Evolutionary conservation across 2,329 filamentous ascomycete genomes (phyloP).

Genomic region (Microascus cirrosus): DNA sequence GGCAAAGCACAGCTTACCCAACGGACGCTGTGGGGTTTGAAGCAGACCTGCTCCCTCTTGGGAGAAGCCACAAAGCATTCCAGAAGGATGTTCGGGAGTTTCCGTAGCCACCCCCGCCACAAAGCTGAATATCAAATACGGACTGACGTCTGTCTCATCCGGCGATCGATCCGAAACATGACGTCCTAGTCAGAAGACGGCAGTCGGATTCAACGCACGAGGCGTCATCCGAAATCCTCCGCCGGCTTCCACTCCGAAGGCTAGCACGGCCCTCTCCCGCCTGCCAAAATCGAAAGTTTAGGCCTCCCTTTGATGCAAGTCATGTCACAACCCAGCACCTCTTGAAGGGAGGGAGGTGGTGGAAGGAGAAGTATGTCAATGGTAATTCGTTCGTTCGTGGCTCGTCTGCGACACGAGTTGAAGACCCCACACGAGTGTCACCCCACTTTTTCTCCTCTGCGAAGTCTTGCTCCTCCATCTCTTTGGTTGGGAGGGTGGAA

Average conservation of each 20-base stretch:
- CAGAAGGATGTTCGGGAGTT: neutral
- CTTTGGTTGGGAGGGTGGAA: neutral
- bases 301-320: conserved; percentile 1
- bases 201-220: neutral
- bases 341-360: neutral
- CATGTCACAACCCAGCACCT: neutral
- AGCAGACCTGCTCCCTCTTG: too few species aligned
- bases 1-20: neutral
- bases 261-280: neutral
- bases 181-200: neutral
- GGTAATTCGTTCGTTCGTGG: conserved; percentile 1
- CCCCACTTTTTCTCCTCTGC: neutral
- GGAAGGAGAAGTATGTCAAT: neutral
- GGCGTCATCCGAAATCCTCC: neutral
- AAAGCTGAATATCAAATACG: neutral
- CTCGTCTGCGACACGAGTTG: conserved; percentile 2
- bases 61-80: neutral
- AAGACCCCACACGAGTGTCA: neutral
- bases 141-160: neutral
- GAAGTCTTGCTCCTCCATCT: neutral
- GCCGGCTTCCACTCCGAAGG: neutral
- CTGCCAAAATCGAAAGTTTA: neutral
- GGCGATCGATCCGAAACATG: neutral
- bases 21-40: neutral
- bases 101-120: neutral